A percentile compares a stretch with the other conserved stretches of the same genome.
Evolutionary conservation across 768 basidiomycete species (phyloP).

Genomic region (Tylopilus rubrobrunneus): DNA sequence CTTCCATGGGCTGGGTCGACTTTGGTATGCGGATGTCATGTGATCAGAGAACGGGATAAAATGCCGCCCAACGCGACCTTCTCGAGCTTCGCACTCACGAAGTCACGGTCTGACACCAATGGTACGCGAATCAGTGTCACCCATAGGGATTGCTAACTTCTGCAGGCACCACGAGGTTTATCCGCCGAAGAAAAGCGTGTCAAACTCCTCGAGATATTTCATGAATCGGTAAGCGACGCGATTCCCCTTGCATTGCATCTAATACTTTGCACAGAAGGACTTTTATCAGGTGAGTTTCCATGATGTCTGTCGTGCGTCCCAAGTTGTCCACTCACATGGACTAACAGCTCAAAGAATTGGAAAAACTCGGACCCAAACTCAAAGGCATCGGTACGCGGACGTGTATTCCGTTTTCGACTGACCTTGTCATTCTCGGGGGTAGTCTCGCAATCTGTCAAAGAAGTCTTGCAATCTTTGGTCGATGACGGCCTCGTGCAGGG

Average conservation of each 20-base stretch:
- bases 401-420: background rate
- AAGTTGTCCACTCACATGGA: background rate
- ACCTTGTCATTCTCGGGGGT: background rate
- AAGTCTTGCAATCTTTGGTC: conserved; percentile 81
- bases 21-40: conserved; percentile 18
- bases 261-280: conserved; percentile 54
- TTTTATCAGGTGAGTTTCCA: conserved; percentile 59
- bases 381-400: conserved; percentile 76
- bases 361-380: conserved; percentile 83
- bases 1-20: too few species aligned
- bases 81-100: background rate
- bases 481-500: conserved; percentile 82
- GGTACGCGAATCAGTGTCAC: conserved; percentile 10
- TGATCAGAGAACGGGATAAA: conserved; percentile 10
- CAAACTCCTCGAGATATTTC: conserved; percentile 88
- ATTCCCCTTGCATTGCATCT: background rate
- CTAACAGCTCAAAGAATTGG: conserved; percentile 79
- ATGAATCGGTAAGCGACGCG: conserved; percentile 62
- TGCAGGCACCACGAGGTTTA: conserved; percentile 75
- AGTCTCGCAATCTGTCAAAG: conserved; percentile 92
- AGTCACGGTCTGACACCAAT: conserved; percentile 7
- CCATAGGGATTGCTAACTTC: background rate
- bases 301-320: background rate
- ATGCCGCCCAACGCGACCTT: background rate
- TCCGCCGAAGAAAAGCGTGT: conserved; percentile 88